These are phyloP conservation scores for Pezicula rhizophila DNA, from an alignment of 2,329 filamentous ascomycete species.

Conservation along the genomic window DNA sequence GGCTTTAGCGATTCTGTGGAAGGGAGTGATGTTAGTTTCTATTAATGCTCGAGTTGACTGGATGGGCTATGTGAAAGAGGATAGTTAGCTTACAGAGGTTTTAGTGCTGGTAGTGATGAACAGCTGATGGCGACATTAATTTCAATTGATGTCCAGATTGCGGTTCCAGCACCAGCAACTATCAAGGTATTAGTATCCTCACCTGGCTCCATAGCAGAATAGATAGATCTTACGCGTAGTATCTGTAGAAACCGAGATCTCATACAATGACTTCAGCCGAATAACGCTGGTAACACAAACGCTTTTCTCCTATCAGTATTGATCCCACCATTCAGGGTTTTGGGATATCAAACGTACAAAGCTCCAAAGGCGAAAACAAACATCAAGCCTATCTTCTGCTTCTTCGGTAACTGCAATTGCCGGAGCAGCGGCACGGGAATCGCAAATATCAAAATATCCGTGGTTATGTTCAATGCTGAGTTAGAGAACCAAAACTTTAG, in stretches of 20 bases:
- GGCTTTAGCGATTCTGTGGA: background rate
- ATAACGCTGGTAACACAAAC: conserved; percentile 11
- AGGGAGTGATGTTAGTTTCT: too few species aligned
- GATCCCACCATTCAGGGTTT: background rate
- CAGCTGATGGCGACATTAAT: conserved; percentile 44
- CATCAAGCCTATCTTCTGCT: conserved; percentile 44
- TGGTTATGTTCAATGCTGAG: conserved; percentile 29
- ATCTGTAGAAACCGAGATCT: conserved; percentile 4
- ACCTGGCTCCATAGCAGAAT: background rate
- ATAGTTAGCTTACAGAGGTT: conserved; percentile 28
- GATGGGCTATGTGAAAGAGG: too few species aligned
- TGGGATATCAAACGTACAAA: conserved; percentile 15
- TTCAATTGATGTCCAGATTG: conserved; percentile 39
- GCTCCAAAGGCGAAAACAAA: conserved; percentile 29
- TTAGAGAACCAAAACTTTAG: conserved; percentile 40
- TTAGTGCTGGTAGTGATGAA: conserved; percentile 42
- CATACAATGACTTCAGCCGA: conserved; percentile 5
- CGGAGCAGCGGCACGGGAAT: conserved; percentile 27
- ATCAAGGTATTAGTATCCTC: background rate
- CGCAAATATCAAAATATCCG: conserved; percentile 27
- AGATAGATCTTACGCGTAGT: background rate
- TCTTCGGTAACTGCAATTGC: conserved; percentile 25
- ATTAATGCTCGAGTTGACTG: too few species aligned
- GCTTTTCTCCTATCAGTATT: background rate
- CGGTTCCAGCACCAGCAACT: conserved; percentile 6